These are phyloP conservation scores for Dendrothele bispora DNA, from an alignment of 768 basidiomycete genomes.

Conservation along the genomic window DNA sequence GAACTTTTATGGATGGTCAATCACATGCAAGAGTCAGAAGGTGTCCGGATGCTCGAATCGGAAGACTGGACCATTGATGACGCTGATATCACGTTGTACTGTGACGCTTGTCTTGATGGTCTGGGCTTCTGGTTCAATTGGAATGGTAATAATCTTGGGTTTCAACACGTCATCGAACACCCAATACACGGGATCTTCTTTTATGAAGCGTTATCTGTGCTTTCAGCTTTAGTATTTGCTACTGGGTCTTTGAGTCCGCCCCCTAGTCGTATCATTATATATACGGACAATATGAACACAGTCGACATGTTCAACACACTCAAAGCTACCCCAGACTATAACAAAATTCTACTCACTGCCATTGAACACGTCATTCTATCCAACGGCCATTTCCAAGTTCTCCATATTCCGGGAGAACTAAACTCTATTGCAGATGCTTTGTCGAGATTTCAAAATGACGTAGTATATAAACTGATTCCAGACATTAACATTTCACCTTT, in stretches of 20 bases:
- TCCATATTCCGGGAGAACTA: conserved; percentile 19
- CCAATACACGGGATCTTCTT: not conserved
- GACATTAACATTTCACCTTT: too few species aligned
- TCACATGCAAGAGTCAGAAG: not conserved
- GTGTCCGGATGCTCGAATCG: conserved; percentile 10
- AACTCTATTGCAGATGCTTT: conserved; percentile 22
- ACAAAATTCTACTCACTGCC: conserved; percentile 13
- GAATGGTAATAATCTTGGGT: not conserved
- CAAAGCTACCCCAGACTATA: conserved; percentile 9
- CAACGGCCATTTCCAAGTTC: conserved; percentile 14
- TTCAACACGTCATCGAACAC: not conserved
- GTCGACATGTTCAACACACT: conserved; percentile 20
- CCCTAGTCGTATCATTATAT: conserved; percentile 17
- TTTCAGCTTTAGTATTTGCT: too few species aligned
- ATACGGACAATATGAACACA: conserved; percentile 21
- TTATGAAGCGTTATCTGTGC: not conserved
- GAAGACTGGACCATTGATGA: conserved; percentile 4
- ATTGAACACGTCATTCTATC: conserved; percentile 9
- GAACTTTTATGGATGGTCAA: not conserved
- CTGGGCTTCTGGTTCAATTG: conserved; percentile 19
- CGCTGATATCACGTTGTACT: conserved; percentile 11
- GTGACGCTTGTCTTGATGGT: conserved; percentile 18
- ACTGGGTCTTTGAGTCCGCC: too few species aligned
- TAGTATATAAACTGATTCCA: too few species aligned
- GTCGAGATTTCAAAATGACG: too few species aligned